Evolutionary conservation across 768 basidiomycete genomes (phyloP), one percentile per base, ranked within the genome.

Genomic region (Hortiboletus flavorubellus): DNA sequence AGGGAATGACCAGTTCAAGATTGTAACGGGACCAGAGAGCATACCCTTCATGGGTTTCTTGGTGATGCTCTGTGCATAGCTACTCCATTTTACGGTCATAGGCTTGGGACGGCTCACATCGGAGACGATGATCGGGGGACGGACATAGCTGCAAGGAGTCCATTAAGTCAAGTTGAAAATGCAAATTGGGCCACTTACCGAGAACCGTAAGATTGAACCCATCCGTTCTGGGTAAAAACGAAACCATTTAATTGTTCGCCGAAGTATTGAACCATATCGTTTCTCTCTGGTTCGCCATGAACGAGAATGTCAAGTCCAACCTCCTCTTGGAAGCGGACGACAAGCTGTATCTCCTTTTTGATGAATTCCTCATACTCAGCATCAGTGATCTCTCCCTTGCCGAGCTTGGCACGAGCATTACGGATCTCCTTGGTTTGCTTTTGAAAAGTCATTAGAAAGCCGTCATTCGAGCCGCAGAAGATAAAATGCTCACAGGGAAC

Each of bases 1-100:
- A 68, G 97, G 97, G 95, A 99, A 99, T 34, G 97, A 98, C 97
- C 97, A 99, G 83, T 98, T 98, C 75, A 98, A 85, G 76, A 99
- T 97, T 59, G 93, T 94, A 73, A 98, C 95, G 18, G 94, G 95
- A 60, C 96, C 96, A 53, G 96, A 95, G 53, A 98, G 81, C 97
- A 98, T 98, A 64, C 96, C 96, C 87, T 99, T 99, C 93, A 99
- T 94, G 65, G 95, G 97, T 73, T 85, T 87, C 71, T 83, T 77
- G 64, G 95, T 91, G 68, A 98, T 69, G 70, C 90, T 93, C 79
- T 98, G 97, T 51, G 97, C 97, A 74, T 96, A 98, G 67, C 85
- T 84, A 59, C 89, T 92, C 97, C 97, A 99, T 72, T 84, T 85
- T 69, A 98, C 95, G 67, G 97, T 98, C 80, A 99, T 98, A 48